These are phyloP conservation scores for Cyphellophora attinorum DNA, from an alignment of 2,329 filamentous ascomycete genomes.

Conservation along the genomic window DNA sequence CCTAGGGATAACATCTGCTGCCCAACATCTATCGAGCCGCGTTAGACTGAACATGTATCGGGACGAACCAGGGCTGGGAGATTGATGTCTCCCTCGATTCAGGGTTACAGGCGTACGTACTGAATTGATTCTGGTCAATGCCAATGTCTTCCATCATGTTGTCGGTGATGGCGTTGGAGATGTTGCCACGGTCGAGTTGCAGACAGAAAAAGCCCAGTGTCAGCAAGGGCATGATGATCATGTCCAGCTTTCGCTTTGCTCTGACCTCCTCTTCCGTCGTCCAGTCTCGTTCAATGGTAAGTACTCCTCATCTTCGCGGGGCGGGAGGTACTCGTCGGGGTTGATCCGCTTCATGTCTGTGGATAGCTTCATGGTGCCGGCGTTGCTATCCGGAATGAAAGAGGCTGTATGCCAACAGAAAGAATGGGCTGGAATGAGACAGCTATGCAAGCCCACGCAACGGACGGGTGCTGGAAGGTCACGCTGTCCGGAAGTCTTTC, in stretches of 20 bases:
- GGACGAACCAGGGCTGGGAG: too few species aligned
- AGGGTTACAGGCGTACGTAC: too few species aligned
- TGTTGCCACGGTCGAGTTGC: constrained; percentile 25
- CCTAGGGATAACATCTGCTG: constrained; percentile 42
- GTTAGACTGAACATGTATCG: too few species aligned
- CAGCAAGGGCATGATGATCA: constrained; percentile 20
- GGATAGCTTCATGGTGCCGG: too few species aligned
- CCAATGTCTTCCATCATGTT: constrained; percentile 41
- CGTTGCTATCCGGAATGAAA: too few species aligned
- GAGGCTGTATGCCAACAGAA: too few species aligned
- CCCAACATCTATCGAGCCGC: too few species aligned
- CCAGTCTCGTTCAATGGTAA: constrained; percentile 9
- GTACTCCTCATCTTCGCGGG: constrained; percentile 6
- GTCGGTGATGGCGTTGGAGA: constrained; percentile 43
- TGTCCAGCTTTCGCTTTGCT: constrained; percentile 15
- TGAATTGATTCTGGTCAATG: constrained; percentile 44
- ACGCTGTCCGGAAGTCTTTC: too few species aligned
- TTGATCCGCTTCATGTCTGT: background rate
- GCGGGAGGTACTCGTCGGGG: constrained; percentile 4
- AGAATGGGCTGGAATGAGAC: too few species aligned
- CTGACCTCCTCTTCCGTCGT: constrained; percentile 9
- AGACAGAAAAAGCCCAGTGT: constrained; percentile 21
- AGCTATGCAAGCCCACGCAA: too few species aligned
- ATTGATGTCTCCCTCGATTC: too few species aligned
- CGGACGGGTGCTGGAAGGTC: too few species aligned